phyloP scores from a whole-genome alignment of 352 stramenopile genomes.

The Globisporangium middletonii region DNA sequence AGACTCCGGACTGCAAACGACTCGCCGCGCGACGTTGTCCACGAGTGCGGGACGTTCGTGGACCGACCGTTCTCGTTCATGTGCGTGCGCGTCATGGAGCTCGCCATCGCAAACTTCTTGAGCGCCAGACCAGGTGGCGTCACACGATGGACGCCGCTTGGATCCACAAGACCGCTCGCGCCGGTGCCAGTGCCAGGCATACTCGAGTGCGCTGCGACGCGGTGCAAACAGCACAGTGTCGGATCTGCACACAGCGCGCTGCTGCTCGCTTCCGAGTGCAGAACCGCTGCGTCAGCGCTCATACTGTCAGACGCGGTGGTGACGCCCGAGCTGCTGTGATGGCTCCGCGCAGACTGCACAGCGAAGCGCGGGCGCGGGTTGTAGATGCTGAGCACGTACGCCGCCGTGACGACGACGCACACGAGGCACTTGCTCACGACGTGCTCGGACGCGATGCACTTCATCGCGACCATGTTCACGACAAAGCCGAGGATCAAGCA shows the following conservation, averaged over 20 bases:
- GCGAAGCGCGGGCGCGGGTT: conserved; percentile 22
- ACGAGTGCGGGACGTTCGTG: conserved; percentile 51
- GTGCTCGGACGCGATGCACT: conserved; percentile 56
- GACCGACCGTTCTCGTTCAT: conserved; percentile 39
- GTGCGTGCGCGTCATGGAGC: conserved; percentile 46
- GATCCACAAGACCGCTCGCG: background rate
- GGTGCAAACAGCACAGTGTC: conserved; percentile 51
- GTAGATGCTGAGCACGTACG: conserved; percentile 52
- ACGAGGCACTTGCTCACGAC: conserved; percentile 60
- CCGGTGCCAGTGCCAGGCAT: background rate
- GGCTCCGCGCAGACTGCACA: background rate
- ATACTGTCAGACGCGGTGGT: background rate
- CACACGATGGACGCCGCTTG: background rate
- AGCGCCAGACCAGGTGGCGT: conserved; percentile 10
- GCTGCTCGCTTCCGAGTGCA: conserved; percentile 22
- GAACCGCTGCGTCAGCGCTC: conserved; percentile 6
- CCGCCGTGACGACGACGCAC: conserved; percentile 38
- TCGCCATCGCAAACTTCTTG: conserved; percentile 48
- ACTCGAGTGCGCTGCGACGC: background rate
- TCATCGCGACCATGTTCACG: conserved; percentile 68
- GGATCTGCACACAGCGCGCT: conserved; percentile 28
- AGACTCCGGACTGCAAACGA: conserved; percentile 65
- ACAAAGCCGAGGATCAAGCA: conserved; percentile 74
- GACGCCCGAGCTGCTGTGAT: background rate
- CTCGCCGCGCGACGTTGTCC: conserved; percentile 39